Evolutionary conservation across 1,284 basidiomycete species (phyloP), one percentile per base, ranked within the genome.

Genomic region (Mycosarcoma mackinlayi): DNA sequence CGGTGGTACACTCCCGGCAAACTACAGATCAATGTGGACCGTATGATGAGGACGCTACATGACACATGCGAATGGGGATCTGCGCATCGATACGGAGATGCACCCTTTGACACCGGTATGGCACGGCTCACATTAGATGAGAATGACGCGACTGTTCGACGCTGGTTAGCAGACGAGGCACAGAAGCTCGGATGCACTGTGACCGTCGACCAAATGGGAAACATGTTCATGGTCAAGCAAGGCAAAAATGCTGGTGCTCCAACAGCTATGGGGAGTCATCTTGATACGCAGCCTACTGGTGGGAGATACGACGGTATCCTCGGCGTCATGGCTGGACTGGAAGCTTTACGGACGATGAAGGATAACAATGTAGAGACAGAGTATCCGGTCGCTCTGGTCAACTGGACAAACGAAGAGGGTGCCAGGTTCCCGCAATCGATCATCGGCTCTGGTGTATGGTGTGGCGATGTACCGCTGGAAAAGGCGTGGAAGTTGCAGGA

Each of bases 31-130:
- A 66, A 80, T 41, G 53, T 65, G 1, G 42, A 64, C 16, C 73
- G 79, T 10, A 67, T 81, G 45, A 77, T 77, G 54, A 68, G 69
- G 35, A 74, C 77, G n/a, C 70, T 81, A 4, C 79, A 81, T 52
- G 62, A 75, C 39, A 76, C 76, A 11, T 81, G 79, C 58, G 49
- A 77, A 24, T 80, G 71, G 72, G 79, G 79, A 1, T 57, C 62
- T 11, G 56, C 68, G 3, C 64, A 69, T 24, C 48, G 66, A 3
- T 64, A 69, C 23, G 66, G 66, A 3, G 27, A 44, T 9, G 56
- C 52, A 13, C 30, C 35, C 1, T 54, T 55, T 19, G 63, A 73
- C n/a, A 63, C 61, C 0, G 64, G 65, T 0, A 70, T 73, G 59
- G 63, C 55, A 3, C 55, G 80, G 11, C 59, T 82, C 9, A 74